Percentiles rank a stretch among this genome's conserved stretches.
These are phyloP conservation scores for Fragaria vesca DNA, from an alignment of 306 rosid genomes.

Conservation along the genomic window DNA sequence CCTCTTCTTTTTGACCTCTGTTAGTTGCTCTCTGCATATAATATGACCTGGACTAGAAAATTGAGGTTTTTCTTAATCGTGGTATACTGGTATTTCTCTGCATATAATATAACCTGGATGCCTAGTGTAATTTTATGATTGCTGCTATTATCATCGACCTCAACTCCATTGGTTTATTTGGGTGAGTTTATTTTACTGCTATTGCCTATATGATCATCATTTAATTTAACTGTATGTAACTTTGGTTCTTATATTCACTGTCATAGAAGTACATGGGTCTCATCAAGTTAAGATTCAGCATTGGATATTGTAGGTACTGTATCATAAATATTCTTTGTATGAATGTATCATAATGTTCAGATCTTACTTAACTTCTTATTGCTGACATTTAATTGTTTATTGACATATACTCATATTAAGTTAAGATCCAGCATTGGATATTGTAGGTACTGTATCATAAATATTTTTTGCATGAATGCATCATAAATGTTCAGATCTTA, in stretches of 20 bases:
- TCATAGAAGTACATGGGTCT: background rate
- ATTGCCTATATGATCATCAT: slow-evolving; percentile 34
- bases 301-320: slow-evolving; percentile 14
- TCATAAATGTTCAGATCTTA: no score
- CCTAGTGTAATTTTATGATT: slow-evolving; percentile 27
- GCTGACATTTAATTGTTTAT: slow-evolving; percentile 20
- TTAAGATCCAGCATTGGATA: no score
- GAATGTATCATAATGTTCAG: slow-evolving; percentile 25
- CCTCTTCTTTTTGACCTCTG: no score
- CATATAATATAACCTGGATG: no score
- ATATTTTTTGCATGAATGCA: no score
- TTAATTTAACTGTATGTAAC: slow-evolving; percentile 26
- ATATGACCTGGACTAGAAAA: no score
- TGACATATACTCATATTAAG: background rate
- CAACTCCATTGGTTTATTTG: slow-evolving; percentile 70
- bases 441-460: no score
- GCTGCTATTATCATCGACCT: slow-evolving; percentile 30
- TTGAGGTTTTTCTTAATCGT: no score
- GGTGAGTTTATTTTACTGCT: slow-evolving; percentile 50
- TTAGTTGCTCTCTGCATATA: no score
- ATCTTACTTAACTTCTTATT: slow-evolving; percentile 18
- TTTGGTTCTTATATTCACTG: background rate
- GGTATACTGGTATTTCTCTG: no score
- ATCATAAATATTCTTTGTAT: slow-evolving; percentile 19
- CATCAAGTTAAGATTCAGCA: slow-evolving; percentile 7